These are phyloP conservation scores for Diaporthe longicolla DNA, from an alignment of 2,329 filamentous ascomycete genomes.

Conservation along the genomic window DNA sequence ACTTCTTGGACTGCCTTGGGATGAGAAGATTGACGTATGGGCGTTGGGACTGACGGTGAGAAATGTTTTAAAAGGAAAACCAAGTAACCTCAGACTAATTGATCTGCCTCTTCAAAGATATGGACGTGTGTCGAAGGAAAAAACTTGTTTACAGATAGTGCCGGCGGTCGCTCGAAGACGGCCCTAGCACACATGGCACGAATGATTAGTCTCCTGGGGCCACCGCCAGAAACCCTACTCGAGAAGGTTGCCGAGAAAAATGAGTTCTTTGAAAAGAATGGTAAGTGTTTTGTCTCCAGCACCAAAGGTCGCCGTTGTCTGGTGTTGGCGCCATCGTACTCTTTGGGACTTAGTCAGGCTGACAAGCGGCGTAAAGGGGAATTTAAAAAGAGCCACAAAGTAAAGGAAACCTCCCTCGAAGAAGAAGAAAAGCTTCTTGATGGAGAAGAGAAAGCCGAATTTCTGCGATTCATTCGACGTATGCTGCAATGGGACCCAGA, in stretches of 20 bases:
- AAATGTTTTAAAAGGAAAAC: neutral
- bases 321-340: neutral
- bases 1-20: neutral
- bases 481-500: conserved; percentile 12
- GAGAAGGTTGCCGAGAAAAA: neutral
- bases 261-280: conserved; percentile 1
- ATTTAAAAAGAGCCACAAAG: neutral
- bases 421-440: conserved; percentile 6
- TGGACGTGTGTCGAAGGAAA: conserved; percentile 11
- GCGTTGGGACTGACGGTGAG: conserved; percentile 2
- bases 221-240: neutral
- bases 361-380: neutral
- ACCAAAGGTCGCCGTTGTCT: neutral
- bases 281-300: neutral
- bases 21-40: conserved; percentile 4
- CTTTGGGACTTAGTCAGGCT: neutral
- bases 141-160: conserved; percentile 2
- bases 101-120: neutral
- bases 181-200: neutral
- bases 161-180: neutral
- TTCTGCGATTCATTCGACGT: neutral
- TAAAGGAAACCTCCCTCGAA: neutral
- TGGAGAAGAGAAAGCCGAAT: neutral
- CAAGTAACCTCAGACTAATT: neutral
- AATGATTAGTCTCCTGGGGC: conserved; percentile 2